phyloP scores from a whole-genome alignment of 2,329 filamentous ascomycete species.

The Colletotrichum tofieldiae region DNA sequence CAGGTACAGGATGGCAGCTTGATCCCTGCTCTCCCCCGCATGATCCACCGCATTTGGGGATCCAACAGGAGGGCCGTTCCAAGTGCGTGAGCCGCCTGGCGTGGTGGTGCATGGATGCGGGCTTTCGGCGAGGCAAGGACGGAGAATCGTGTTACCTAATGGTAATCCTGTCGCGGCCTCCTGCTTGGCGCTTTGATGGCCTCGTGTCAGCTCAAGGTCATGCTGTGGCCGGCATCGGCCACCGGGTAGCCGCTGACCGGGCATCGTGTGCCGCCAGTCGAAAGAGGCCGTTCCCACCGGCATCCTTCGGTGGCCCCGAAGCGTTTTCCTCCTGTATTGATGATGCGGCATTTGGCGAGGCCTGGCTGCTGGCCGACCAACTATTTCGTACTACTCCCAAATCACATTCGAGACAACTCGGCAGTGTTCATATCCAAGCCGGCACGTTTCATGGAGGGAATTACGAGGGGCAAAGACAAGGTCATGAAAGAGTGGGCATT shows the following conservation, averaged over 20 bases:
- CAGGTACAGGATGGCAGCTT: neutral
- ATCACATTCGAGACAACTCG: neutral
- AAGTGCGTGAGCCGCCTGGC: conserved; percentile 5
- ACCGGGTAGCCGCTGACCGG: neutral
- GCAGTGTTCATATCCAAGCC: neutral
- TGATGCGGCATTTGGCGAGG: neutral
- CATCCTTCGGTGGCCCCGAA: neutral
- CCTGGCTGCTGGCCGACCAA: neutral
- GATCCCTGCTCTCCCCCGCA: conserved; percentile 26
- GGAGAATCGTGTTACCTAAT: conserved; percentile 8
- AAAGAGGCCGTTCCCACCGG: neutral
- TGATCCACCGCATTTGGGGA: conserved; percentile 18
- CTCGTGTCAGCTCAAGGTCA: neutral
- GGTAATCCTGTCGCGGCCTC: neutral
- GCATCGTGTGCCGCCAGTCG: neutral
- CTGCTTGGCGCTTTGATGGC: neutral
- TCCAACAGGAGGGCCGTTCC: conserved; percentile 3
- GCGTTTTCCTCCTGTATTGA: neutral
- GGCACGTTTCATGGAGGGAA: neutral
- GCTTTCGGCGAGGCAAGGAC: neutral
- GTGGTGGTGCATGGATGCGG: neutral
- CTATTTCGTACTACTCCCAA: neutral
- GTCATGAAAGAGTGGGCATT: neutral
- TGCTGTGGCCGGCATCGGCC: neutral
- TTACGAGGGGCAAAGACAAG: too few species aligned